These are phyloP conservation scores for Lonicera japonica DNA, from an alignment of 129 eudicot genomes.

Conservation along the genomic window DNA sequence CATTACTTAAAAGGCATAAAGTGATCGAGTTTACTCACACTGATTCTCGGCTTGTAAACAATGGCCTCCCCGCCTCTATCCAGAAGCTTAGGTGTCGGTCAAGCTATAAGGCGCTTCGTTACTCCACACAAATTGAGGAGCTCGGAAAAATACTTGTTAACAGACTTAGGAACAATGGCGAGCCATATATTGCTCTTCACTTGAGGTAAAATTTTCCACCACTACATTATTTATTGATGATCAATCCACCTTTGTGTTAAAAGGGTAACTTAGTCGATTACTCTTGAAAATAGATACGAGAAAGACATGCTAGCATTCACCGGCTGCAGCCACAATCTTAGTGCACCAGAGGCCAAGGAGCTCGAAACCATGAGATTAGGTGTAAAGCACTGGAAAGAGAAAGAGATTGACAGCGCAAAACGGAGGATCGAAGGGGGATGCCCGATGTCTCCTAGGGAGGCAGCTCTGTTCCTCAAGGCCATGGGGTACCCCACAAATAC, in stretches of 20 bases:
- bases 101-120: slow-evolving; percentile 65
- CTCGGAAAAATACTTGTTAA: slow-evolving; percentile 51
- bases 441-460: slow-evolving; percentile 94
- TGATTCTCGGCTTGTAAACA: slow-evolving; percentile 82
- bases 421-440: slow-evolving; percentile 74
- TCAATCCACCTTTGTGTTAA: not conserved
- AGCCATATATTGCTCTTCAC: slow-evolving; percentile 81
- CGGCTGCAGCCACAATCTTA: slow-evolving; percentile 81
- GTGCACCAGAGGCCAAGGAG: slow-evolving; percentile 53
- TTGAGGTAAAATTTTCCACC: slow-evolving; percentile 41
- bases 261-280: not conserved
- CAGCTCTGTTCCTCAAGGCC: slow-evolving; percentile 82
- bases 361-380: slow-evolving; percentile 64
- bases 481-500: slow-evolving; percentile 78
- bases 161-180: slow-evolving; percentile 43
- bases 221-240: not conserved
- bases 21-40: slow-evolving; percentile 78
- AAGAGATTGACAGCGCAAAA: slow-evolving; percentile 63
- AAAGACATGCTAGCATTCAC: slow-evolving; percentile 97
- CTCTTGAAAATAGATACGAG: slow-evolving; percentile 42
- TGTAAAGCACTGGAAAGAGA: slow-evolving; percentile 94
- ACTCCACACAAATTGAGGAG: slow-evolving; percentile 58
- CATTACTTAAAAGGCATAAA: slow-evolving; percentile 51
- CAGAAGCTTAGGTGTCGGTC: slow-evolving; percentile 92
- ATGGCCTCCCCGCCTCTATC: slow-evolving; percentile 53